A percentile compares a stretch with the other conserved stretches of the same genome.
Evolutionary conservation across 2,329 filamentous ascomycete species (phyloP).

Genomic region (Alternaria atra): DNA sequence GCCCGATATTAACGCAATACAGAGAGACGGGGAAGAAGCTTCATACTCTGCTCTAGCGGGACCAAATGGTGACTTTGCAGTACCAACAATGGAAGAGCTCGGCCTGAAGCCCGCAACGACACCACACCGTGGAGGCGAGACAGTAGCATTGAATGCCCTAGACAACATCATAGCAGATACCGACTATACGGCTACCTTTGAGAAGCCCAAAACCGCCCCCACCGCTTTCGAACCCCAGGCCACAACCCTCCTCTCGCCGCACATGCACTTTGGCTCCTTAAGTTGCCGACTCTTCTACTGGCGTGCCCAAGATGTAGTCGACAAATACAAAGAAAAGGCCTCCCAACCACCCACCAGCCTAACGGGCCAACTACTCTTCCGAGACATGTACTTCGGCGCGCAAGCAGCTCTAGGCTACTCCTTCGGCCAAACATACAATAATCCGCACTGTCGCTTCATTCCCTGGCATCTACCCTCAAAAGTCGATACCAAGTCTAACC

Average conservation of each 20-base stretch:
- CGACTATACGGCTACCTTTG: constrained; percentile 75
- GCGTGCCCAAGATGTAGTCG: constrained; percentile 70
- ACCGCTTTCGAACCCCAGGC: constrained; percentile 76
- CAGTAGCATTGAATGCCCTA: constrained; percentile 66
- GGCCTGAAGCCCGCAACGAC: constrained; percentile 69
- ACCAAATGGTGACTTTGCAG: constrained; percentile 72
- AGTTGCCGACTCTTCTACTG: constrained; percentile 78
- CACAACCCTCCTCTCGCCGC: constrained; percentile 76
- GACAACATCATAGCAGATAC: constrained; percentile 68
- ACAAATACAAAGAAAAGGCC: constrained; percentile 64
- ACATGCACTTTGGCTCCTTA: constrained; percentile 77
- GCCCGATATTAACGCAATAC: constrained; percentile 68
- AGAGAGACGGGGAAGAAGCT: constrained; percentile 63
- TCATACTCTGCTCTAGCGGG: constrained; percentile 71
- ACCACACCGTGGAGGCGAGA: constrained; percentile 76
- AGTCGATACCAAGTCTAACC: constrained; percentile 53
- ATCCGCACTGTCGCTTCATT: constrained; percentile 75
- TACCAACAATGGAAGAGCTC: constrained; percentile 76
- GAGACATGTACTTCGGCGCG: constrained; percentile 85
- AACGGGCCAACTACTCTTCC: constrained; percentile 76
- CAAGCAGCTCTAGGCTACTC: constrained; percentile 72
- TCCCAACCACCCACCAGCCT: constrained; percentile 71
- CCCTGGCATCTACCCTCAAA: constrained; percentile 79
- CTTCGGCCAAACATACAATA: constrained; percentile 72
- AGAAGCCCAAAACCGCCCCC: constrained; percentile 78